Evolutionary conservation across 768 basidiomycete genomes (phyloP).

Genomic region (Podaxis sp.): DNA sequence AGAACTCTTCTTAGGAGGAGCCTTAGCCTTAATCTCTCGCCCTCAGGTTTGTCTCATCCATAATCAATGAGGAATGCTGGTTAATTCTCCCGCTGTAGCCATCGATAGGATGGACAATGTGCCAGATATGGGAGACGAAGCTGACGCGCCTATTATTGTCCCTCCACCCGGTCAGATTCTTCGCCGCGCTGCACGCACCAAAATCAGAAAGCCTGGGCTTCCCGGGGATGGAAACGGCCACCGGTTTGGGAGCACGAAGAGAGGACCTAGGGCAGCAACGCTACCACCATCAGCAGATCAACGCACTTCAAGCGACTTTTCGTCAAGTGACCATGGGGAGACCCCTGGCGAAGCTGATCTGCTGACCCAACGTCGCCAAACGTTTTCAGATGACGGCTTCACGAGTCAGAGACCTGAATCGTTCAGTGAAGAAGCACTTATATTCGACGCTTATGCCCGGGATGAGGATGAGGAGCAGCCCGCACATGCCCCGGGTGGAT

Average conservation of each 20-base stretch:
- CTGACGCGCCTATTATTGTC: slow-evolving; percentile 88
- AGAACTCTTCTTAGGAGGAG: slow-evolving; percentile 80
- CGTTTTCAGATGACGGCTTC: slow-evolving; percentile 46
- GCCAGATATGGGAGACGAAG: slow-evolving; percentile 70
- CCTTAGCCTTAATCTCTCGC: slow-evolving; percentile 82
- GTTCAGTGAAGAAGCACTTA: slow-evolving; percentile 77
- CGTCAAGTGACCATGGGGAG: slow-evolving; percentile 69
- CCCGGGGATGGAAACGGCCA: slow-evolving; percentile 80
- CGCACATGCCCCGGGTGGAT: slow-evolving; percentile 23
- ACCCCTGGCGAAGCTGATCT: slow-evolving; percentile 30
- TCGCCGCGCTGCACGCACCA: slow-evolving; percentile 89
- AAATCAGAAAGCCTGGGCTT: slow-evolving; percentile 84
- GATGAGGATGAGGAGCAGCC: slow-evolving; percentile 51
- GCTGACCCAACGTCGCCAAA: slow-evolving; percentile 33
- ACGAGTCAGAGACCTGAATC: slow-evolving; percentile 57
- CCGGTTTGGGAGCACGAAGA: slow-evolving; percentile 63
- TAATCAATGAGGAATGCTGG: slow-evolving; percentile 9
- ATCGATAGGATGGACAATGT: slow-evolving; percentile 69
- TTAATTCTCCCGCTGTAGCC: slow-evolving; percentile 36
- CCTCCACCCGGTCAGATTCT: slow-evolving; percentile 88
- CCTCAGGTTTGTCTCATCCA: slow-evolving; percentile 65
- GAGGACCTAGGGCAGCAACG: slow-evolving; percentile 30
- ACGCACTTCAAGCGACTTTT: slow-evolving; percentile 69
- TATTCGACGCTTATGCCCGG: slow-evolving; percentile 79
- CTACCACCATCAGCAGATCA: slow-evolving; percentile 34